These are phyloP conservation scores for Lachancea nothofagi DNA, from an alignment of 805 yeast genomes.

Conservation along the genomic window DNA sequence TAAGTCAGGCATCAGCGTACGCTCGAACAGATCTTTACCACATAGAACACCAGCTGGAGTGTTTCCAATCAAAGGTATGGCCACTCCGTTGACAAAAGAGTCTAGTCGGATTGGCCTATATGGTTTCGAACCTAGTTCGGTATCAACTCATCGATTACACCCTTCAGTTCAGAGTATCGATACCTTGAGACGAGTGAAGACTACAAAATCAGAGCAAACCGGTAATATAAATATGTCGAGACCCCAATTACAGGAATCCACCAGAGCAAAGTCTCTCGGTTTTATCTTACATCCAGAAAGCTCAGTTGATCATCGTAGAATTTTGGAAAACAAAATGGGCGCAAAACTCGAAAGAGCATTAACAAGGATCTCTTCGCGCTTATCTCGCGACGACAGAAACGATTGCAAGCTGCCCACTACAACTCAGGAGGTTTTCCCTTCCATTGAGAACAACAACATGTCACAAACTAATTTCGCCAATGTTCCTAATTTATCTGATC, in stretches of 20 bases:
- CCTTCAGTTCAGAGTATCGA: not conserved
- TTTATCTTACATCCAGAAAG: not conserved
- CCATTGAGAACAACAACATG: too few species aligned
- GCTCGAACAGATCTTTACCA: slow-evolving; percentile 3
- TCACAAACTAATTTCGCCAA: too few species aligned
- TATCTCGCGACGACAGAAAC: slow-evolving; percentile 5
- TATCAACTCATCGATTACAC: not conserved
- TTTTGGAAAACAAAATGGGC: slow-evolving; percentile 32
- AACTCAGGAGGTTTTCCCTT: slow-evolving; percentile 25
- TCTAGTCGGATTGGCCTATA: not conserved
- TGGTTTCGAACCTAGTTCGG: not conserved
- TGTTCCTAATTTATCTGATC: not conserved
- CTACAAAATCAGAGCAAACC: not conserved
- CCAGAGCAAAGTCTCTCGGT: not conserved
- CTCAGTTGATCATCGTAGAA: not conserved
- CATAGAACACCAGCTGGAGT: slow-evolving; percentile 62
- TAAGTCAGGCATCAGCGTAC: slow-evolving; percentile 1
- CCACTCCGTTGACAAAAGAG: slow-evolving; percentile 41
- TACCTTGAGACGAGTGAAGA: not conserved
- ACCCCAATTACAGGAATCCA: not conserved
- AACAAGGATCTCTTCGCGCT: slow-evolving; percentile 17
- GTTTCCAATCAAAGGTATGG: slow-evolving; percentile 78
- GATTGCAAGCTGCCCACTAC: slow-evolving; percentile 17
- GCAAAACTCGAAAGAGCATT: slow-evolving; percentile 32
- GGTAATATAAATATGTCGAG: not conserved